Base-by-base conservation (phyloP, 2,329 filamentous ascomycete species). In the Fusarium sp. region DNA sequence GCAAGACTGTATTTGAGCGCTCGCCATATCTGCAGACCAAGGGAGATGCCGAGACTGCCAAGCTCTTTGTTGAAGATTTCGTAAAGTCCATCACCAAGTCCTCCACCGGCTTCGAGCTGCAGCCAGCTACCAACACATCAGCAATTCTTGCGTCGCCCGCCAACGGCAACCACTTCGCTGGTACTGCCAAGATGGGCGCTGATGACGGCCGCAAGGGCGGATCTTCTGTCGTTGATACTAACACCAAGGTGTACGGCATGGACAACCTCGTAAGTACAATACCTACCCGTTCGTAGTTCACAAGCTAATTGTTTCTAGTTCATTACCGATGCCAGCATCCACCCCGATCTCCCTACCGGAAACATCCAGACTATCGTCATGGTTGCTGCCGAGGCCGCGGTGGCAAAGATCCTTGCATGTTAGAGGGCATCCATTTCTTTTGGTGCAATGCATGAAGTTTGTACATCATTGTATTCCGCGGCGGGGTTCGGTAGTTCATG, bases 311-410 rank as follows among this genome's bases (percentile, higher is more conserved):
- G 13, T 7, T 2, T 0, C 5, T 6, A 72, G 70, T 90, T 88
- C 73, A 83, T 90, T 17, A 85, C 90, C 4, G 89, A 92, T 73
- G 88, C 86, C 2, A 85, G 84, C 63, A 88, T 92, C 73, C 89
- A 91, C 78, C 89, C 90, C 0, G 89, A 89, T 61, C 85, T 91
- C 59, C 83, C 88, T 13, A 88, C 87, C 3, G 87, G 88, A 20
- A 92, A 92, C 75, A 89, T 89, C 3, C 85, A 87, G 54, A 83
- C 87, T 4, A 84, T 87, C 40, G 86, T 91, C 66, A 87, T 91
- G 73, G 82, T 88, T 43, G 87, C 84, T 25, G 85, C 88, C 4
- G 89, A 91, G 79, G 82, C 83, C 30, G 88, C 88, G 19, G 83
- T 84, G 6, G 81, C 82, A 3, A 71, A 65, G 50, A 71, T 73